phyloP scores from a whole-genome alignment of 2,329 filamentous ascomycete species.

The Fusarium circinatum region DNA sequence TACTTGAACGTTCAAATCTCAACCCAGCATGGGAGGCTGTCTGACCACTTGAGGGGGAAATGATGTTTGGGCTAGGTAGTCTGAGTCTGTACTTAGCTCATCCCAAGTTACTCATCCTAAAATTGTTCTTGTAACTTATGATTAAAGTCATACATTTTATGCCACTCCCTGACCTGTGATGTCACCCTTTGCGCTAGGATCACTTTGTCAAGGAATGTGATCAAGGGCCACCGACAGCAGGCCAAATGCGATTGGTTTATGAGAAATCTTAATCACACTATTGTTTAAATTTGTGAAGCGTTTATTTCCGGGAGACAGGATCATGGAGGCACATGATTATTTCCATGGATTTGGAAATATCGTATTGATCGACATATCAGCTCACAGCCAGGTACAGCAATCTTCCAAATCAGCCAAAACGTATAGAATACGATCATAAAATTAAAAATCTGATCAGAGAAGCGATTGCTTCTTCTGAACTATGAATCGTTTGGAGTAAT shows the following conservation, averaged over 20 bases:
- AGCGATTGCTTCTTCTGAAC: too few species aligned
- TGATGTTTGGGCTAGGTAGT: background rate
- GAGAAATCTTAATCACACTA: background rate
- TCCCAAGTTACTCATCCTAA: background rate
- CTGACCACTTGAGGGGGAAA: background rate
- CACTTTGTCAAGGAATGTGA: background rate
- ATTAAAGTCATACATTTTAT: background rate
- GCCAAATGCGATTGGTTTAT: background rate
- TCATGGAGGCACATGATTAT: background rate
- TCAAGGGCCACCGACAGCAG: background rate
- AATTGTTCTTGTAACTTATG: background rate
- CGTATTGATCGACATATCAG: background rate
- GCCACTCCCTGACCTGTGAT: background rate
- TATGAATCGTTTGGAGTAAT: background rate
- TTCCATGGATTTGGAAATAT: background rate
- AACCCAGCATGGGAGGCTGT: background rate
- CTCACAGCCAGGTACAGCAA: background rate
- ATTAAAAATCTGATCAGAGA: accelerated
- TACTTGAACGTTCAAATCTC: background rate
- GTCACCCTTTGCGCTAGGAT: background rate
- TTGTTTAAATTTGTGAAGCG: background rate
- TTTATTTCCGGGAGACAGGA: background rate
- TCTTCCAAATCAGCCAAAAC: too few species aligned
- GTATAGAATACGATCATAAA: accelerated
- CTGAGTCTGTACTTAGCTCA: too few species aligned